These are phyloP conservation scores for Ilex paraguariensis DNA, from an alignment of 305 asterid genomes.

Conservation along the genomic window DNA sequence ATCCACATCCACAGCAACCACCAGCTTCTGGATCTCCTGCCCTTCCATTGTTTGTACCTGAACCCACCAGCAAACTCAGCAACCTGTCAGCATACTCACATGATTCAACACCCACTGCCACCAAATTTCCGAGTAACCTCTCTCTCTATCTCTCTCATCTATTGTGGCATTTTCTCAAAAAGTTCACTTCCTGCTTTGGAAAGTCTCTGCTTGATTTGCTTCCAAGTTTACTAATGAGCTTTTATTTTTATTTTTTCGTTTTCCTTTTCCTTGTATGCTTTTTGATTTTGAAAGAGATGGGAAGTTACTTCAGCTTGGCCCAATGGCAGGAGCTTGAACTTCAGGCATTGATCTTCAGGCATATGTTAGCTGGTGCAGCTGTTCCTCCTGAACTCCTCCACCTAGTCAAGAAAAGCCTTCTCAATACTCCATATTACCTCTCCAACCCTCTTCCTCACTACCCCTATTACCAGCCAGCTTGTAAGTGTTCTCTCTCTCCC, in stretches of 20 bases:
- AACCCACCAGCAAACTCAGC: conserved; percentile 31
- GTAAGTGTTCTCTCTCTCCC: conserved; percentile 33
- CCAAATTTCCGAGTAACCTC: conserved; percentile 41
- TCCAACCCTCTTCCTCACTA: conserved; percentile 42
- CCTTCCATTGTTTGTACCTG: conserved; percentile 65
- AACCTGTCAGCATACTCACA: conserved; percentile 42
- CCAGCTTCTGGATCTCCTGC: conserved; percentile 11
- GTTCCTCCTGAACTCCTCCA: conserved; percentile 69
- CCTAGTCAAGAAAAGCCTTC: conserved; percentile 64
- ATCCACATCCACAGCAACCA: conserved; percentile 14
- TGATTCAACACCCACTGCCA: conserved; percentile 31
- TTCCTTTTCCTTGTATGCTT: neutral
- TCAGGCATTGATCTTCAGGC: conserved; percentile 77
- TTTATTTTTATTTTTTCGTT: neutral
- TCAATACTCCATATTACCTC: conserved; percentile 34
- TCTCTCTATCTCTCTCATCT: conserved; percentile 10
- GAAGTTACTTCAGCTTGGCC: conserved; percentile 62
- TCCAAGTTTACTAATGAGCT: conserved; percentile 6
- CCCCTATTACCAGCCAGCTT: conserved; percentile 49
- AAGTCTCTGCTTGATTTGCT: conserved; percentile 12
- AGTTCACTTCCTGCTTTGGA: conserved; percentile 5
- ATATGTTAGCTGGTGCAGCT: conserved; percentile 73
- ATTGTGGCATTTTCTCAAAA: neutral
- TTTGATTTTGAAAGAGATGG: conserved; percentile 38
- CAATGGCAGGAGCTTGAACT: conserved; percentile 95